Evolutionary conservation across 805 yeast genomes (phyloP).

Genomic region (Clavispora phyllophila): DNA sequence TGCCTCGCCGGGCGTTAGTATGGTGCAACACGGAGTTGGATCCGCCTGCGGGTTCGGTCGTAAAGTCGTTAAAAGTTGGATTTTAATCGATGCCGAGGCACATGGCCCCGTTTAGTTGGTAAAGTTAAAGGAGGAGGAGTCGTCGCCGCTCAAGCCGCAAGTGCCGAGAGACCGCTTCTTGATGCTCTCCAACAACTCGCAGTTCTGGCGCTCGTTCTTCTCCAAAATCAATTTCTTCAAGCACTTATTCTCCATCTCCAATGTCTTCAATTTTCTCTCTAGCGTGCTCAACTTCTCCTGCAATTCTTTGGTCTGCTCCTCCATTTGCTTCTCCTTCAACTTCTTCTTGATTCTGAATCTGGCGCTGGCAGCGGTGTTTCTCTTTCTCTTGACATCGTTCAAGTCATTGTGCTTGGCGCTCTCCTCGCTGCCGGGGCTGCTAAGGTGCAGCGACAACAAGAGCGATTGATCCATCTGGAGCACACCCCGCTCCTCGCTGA

Average conservation of each 20-base stretch:
- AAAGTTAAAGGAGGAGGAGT: conserved; percentile 21
- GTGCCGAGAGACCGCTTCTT: conserved; percentile 22
- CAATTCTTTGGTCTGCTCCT: conserved; percentile 65
- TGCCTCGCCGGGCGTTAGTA: conserved; percentile 8
- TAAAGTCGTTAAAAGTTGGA: conserved; percentile 36
- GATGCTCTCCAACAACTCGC: conserved; percentile 24
- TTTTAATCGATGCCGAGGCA: conserved; percentile 23
- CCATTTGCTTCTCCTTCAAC: conserved; percentile 87
- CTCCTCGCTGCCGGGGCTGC: not conserved
- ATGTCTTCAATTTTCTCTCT: conserved; percentile 71
- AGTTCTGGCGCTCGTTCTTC: conserved; percentile 45
- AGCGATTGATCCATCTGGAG: not conserved
- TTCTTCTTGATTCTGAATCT: conserved; percentile 90
- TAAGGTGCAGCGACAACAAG: not conserved
- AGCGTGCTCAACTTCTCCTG: conserved; percentile 60
- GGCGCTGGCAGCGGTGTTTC: conserved; percentile 93
- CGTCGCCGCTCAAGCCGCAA: conserved; percentile 3
- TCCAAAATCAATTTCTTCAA: conserved; percentile 79
- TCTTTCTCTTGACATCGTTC: conserved; percentile 64
- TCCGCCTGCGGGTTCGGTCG: conserved; percentile 15
- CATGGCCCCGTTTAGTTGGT: conserved; percentile 19
- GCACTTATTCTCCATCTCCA: conserved; percentile 91
- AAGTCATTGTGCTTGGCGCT: not conserved
- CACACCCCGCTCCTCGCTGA: too few relatives aligned
- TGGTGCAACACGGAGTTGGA: conserved; percentile 17